Conservation (phyloP, 768 basidiomycete species). For the Hygrophorus pudorinus region DNA sequence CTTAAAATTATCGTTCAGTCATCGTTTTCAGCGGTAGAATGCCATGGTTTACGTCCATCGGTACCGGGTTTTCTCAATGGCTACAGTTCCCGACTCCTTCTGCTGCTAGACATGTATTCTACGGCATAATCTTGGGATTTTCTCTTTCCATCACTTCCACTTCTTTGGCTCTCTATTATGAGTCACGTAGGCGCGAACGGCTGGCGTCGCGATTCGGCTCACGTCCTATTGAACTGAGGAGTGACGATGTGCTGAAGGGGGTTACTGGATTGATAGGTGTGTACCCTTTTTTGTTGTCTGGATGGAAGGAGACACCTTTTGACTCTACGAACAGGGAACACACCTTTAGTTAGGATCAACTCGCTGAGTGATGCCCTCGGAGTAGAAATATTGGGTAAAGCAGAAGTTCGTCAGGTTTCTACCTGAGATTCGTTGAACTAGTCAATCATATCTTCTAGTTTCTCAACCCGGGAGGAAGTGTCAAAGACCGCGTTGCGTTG, state of each 20-base stretch:
- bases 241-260: constrained; percentile 71
- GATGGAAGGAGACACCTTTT: background rate
- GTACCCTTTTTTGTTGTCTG: constrained; percentile 11
- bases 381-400: constrained; percentile 92
- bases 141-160: constrained; percentile 67
- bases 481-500: constrained; percentile 95
- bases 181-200: constrained; percentile 39
- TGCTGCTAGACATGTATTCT: constrained; percentile 26
- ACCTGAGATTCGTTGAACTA: background rate
- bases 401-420: constrained; percentile 51
- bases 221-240: constrained; percentile 61
- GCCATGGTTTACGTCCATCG: background rate
- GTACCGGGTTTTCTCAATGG: constrained; percentile 19
- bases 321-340: constrained; percentile 59
- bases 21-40: background rate
- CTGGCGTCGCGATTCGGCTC: constrained; percentile 25
- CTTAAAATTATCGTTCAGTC: no score
- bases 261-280: constrained; percentile 80
- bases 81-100: constrained; percentile 24
- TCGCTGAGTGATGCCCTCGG: constrained; percentile 86
- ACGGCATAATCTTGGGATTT: constrained; percentile 58
- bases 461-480: constrained; percentile 93
- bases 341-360: constrained; percentile 84
- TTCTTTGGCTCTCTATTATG: constrained; percentile 46
- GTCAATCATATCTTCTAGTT: constrained; percentile 39